These are phyloP conservation scores for Penicillium maclennaniae DNA, from an alignment of 495 filamentous ascomycete species.

Conservation along the genomic window DNA sequence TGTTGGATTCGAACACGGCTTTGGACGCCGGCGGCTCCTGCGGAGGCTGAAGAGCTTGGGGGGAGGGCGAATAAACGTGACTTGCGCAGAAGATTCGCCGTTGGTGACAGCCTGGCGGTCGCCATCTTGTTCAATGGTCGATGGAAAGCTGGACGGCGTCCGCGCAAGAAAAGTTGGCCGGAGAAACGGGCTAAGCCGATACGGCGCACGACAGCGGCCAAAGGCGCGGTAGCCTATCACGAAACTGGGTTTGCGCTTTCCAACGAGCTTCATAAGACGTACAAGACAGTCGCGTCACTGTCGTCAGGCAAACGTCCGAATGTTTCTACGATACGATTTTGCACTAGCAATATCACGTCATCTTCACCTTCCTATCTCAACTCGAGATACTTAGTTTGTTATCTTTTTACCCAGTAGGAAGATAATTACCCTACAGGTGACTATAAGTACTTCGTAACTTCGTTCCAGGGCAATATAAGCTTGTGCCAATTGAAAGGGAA, in stretches of 20 bases:
- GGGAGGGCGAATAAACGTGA: conserved; percentile 66
- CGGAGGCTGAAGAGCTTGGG: conserved; percentile 50
- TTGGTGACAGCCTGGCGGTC: conserved; percentile 51
- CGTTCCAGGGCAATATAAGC: too few species aligned
- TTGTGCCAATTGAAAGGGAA: too few species aligned
- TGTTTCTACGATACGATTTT: too few species aligned
- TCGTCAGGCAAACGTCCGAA: too few species aligned
- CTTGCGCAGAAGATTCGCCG: conserved; percentile 59
- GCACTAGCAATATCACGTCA: too few species aligned
- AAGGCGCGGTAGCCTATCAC: conserved; percentile 3
- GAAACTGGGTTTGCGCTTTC: background rate
- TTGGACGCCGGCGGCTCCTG: conserved; percentile 38
- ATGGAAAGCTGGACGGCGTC: conserved; percentile 18
- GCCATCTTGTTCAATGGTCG: conserved; percentile 41
- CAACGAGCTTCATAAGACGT: background rate
- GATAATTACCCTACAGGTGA: too few species aligned
- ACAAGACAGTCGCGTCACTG: too few species aligned
- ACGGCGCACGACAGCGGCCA: conserved; percentile 16
- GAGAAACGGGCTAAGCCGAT: conserved; percentile 17
- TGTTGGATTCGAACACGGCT: conserved; percentile 50
- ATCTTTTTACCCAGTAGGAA: too few species aligned
- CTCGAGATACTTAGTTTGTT: too few species aligned
- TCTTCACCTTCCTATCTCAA: too few species aligned
- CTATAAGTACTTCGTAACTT: too few species aligned
- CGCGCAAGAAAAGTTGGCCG: conserved; percentile 38